Evolutionary conservation across 108 stramenopile genomes (phyloP).

Genomic region (Skeletonema marinoi): DNA sequence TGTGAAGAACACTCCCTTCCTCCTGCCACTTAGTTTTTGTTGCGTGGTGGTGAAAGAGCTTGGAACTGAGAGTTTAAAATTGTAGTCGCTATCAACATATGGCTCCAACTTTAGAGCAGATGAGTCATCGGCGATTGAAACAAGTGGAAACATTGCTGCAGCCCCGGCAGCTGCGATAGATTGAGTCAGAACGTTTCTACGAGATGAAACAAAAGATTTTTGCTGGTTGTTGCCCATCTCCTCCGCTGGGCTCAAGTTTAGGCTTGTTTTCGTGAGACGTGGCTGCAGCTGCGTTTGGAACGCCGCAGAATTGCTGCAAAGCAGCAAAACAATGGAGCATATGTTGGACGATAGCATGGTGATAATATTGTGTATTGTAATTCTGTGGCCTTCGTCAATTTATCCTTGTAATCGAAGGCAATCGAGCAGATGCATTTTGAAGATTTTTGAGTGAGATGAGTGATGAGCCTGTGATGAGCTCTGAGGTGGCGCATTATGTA

Average conservation of each 20-base stretch:
- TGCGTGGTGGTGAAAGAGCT: slow-evolving; percentile 51
- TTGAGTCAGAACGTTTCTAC: not conserved
- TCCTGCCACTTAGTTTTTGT: slow-evolving; percentile 70
- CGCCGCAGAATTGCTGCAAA: not conserved
- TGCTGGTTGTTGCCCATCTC: not conserved
- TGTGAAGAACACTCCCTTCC: slow-evolving; percentile 63
- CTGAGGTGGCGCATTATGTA: too few species aligned
- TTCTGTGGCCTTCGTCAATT: too few species aligned
- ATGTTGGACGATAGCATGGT: not conserved
- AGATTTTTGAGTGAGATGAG: too few species aligned
- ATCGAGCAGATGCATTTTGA: too few species aligned
- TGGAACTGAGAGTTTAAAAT: slow-evolving; percentile 62
- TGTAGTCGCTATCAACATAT: slow-evolving; percentile 56
- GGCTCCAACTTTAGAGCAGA: slow-evolving; percentile 7
- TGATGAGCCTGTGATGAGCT: too few species aligned
- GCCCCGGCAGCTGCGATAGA: not conserved
- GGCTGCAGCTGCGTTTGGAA: not conserved
- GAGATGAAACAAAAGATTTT: not conserved
- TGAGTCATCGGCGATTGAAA: not conserved
- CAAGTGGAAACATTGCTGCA: not conserved
- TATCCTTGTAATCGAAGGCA: too few species aligned
- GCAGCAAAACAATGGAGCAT: not conserved
- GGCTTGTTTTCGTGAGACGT: not conserved
- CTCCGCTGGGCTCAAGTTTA: not conserved
- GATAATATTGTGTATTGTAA: not conserved